A percentile compares a stretch with the other conserved stretches of the same genome.
Evolutionary conservation across 2,329 filamentous ascomycete genomes (phyloP).

Genomic region (Fusarium sp.): DNA sequence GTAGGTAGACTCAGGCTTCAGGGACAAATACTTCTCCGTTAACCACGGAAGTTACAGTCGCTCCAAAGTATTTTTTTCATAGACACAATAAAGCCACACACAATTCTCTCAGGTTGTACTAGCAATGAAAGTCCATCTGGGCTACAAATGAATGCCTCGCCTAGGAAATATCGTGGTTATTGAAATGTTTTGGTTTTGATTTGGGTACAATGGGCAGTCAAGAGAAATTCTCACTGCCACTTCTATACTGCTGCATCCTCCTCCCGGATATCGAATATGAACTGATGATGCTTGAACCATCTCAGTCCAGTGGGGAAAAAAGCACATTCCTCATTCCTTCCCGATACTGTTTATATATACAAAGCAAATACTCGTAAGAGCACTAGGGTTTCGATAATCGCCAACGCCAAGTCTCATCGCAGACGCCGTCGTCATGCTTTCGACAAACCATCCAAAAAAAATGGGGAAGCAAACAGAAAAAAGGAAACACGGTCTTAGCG

Average conservation of each 20-base stretch:
- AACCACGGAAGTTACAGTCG: slow-evolving; percentile 2
- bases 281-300: slow-evolving; percentile 30
- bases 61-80: slow-evolving; percentile 16
- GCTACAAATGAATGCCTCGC: too few relatives aligned
- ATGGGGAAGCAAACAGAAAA: slow-evolving; percentile 25
- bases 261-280: slow-evolving; percentile 39
- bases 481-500: slow-evolving; percentile 32
- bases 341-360: slow-evolving; percentile 49
- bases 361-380: slow-evolving; percentile 50
- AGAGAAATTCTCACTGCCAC: slow-evolving; percentile 15
- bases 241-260: slow-evolving; percentile 21
- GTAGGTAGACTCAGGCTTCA: slow-evolving; percentile 19
- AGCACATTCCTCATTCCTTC: slow-evolving; percentile 41
- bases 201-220: slow-evolving; percentile 23
- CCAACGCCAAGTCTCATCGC: slow-evolving; percentile 50
- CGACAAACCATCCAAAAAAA: slow-evolving; percentile 41
- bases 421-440: slow-evolving; percentile 51
- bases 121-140: neutral
- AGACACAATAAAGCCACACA: slow-evolving; percentile 21
- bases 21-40: neutral
- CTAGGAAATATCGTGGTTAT: neutral
- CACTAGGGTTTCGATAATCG: slow-evolving; percentile 45
- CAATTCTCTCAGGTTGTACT: neutral
- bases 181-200: slow-evolving; percentile 36
- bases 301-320: slow-evolving; percentile 39